These are phyloP conservation scores for Fonsecaea multimorphosa DNA, from an alignment of 2,329 filamentous ascomycete genomes.

Conservation along the genomic window DNA sequence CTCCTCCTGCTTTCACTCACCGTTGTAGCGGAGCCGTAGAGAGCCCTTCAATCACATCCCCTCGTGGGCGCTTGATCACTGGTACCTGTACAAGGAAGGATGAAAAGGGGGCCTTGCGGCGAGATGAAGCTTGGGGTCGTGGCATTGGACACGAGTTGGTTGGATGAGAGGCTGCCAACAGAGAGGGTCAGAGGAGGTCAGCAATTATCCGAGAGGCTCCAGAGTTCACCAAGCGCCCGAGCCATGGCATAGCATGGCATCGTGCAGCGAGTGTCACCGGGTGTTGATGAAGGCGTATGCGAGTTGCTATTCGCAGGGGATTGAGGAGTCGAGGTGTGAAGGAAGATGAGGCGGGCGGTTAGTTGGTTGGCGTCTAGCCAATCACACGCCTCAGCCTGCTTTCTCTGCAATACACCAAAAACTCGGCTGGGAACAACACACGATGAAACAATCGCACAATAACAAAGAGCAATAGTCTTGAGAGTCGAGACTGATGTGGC, in stretches of 20 bases:
- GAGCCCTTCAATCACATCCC: slow-evolving; percentile 27
- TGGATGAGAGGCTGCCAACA: slow-evolving; percentile 36
- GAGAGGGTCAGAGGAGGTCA: slow-evolving; percentile 19
- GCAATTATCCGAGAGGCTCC: slow-evolving; percentile 26
- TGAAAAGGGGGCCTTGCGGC: slow-evolving; percentile 2
- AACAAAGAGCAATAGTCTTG: slow-evolving; percentile 1
- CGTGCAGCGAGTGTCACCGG: no score
- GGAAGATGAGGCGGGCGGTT: slow-evolving; percentile 23
- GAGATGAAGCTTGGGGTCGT: slow-evolving; percentile 19
- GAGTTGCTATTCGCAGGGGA: slow-evolving; percentile 28
- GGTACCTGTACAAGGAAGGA: slow-evolving; percentile 2
- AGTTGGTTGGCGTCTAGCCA: slow-evolving; percentile 5
- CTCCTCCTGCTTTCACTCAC: background rate
- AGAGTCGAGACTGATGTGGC: slow-evolving; percentile 14
- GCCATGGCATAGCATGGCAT: slow-evolving; percentile 21
- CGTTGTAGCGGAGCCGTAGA: slow-evolving; percentile 21
- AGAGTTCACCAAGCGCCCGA: slow-evolving; percentile 28
- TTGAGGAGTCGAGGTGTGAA: slow-evolving; percentile 17
- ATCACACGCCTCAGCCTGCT: slow-evolving; percentile 10
- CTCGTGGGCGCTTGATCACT: slow-evolving; percentile 26
- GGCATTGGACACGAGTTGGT: slow-evolving; percentile 25
- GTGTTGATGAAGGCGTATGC: slow-evolving; percentile 18
- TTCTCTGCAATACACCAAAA: background rate
- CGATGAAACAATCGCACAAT: slow-evolving; percentile 14
- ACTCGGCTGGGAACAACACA: background rate